A percentile compares a stretch with the other conserved stretches of the same genome.
Conservation (phyloP, 148 eudicot species). For the Vaccinium corymbosum region DNA sequence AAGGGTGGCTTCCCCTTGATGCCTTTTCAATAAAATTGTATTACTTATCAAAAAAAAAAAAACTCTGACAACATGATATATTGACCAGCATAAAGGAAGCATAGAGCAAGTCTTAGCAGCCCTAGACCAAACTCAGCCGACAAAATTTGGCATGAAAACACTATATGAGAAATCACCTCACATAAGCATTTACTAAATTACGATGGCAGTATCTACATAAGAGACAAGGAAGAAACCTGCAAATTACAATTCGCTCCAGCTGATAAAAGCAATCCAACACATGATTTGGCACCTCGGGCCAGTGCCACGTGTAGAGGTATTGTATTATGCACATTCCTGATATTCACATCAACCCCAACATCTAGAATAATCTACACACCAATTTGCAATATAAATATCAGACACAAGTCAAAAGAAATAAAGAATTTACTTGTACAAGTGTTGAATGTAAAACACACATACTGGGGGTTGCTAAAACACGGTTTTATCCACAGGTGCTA, state of each 20-base stretch:
- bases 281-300: conserved; percentile 97
- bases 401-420: neutral
- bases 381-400: conserved; percentile 1
- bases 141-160: neutral
- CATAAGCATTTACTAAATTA: neutral
- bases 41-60: too few species aligned
- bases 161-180: neutral
- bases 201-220: conserved; percentile 9
- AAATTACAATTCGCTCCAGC: conserved; percentile 92
- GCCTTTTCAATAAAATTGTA: too few species aligned
- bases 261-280: conserved; percentile 85
- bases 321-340: conserved; percentile 74
- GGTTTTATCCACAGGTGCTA: neutral
- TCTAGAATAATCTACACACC: conserved; percentile 71
- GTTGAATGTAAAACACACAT: neutral
- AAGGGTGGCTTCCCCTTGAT: too few species aligned
- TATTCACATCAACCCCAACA: conserved; percentile 95
- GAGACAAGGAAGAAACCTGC: conserved; percentile 48
- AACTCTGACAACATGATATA: neutral
- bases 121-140: neutral
- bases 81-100: neutral
- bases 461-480: neutral
- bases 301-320: conserved; percentile 95
- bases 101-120: neutral
- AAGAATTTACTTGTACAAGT: neutral